phyloP scores from a whole-genome alignment of 2,329 filamentous ascomycete genomes.

The Aureobasidium pullulans region DNA sequence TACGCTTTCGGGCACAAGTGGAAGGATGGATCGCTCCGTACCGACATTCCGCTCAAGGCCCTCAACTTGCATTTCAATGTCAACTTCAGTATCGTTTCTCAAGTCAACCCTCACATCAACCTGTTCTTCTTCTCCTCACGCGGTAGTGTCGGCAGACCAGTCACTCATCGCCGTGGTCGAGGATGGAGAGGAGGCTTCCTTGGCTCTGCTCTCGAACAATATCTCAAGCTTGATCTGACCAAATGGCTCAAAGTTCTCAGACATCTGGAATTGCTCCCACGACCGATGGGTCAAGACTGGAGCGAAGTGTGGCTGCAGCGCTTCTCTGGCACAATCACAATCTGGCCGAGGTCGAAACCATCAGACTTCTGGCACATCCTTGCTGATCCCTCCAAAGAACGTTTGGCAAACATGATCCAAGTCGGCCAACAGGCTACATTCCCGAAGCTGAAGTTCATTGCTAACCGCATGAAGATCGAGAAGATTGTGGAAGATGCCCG shows the following conservation, averaged over 20 bases:
- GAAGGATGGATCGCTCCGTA: conserved; percentile 93
- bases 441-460: conserved; percentile 84
- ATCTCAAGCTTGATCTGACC: conserved; percentile 89
- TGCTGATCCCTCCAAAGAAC: conserved; percentile 66
- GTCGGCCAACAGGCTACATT: conserved; percentile 85
- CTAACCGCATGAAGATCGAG: conserved; percentile 80
- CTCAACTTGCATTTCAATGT: conserved; percentile 97
- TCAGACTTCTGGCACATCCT: conserved; percentile 84
- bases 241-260: conserved; percentile 96
- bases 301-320: conserved; percentile 92
- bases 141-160: conserved; percentile 83
- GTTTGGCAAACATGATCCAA: conserved; percentile 81
- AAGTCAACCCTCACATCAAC: conserved; percentile 95
- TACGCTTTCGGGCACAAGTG: conserved; percentile 98
- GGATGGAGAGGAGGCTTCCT: conserved; percentile 96
- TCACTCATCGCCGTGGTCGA: conserved; percentile 85
- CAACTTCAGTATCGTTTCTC: conserved; percentile 84
- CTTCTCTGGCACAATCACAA: conserved; percentile 89
- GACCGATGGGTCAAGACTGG: conserved; percentile 92
- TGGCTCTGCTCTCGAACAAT: conserved; percentile 85
- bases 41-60: conserved; percentile 89
- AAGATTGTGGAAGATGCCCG: conserved; percentile 54
- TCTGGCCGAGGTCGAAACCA: conserved; percentile 77
- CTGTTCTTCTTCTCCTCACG: conserved; percentile 97
- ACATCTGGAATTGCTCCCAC: conserved; percentile 83